These are phyloP conservation scores for Neophaeococcomyces mojaviensis DNA, from an alignment of 2,329 filamentous ascomycete genomes.

Conservation along the genomic window DNA sequence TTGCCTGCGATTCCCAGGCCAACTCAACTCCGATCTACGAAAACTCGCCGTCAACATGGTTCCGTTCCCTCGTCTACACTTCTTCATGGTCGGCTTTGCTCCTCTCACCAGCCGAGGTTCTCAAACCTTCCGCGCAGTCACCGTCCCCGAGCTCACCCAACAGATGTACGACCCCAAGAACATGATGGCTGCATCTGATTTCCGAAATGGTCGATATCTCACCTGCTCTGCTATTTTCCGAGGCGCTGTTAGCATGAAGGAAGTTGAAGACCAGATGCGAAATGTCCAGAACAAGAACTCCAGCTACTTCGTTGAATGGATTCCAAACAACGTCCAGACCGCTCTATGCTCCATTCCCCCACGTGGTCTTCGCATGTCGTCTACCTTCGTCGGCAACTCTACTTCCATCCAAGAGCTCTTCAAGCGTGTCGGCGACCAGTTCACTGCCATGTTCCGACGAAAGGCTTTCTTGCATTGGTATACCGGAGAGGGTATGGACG, in stretches of 20 bases:
- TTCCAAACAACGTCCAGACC: slow-evolving; percentile 99
- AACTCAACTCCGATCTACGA: slow-evolving; percentile 99
- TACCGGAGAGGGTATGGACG: slow-evolving; percentile 99
- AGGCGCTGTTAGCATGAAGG: slow-evolving; percentile 99
- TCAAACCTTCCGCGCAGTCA: slow-evolving; percentile 93
- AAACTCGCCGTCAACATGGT: slow-evolving; percentile 99
- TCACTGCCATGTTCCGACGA: slow-evolving; percentile 99
- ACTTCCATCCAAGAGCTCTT: slow-evolving; percentile 99
- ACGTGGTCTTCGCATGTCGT: slow-evolving; percentile 96
- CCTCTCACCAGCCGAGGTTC: slow-evolving; percentile 89
- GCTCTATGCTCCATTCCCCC: slow-evolving; percentile 98
- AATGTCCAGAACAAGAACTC: slow-evolving; percentile 99
- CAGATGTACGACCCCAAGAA: slow-evolving; percentile 99
- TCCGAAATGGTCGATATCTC: slow-evolving; percentile 98
- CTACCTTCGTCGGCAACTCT: slow-evolving; percentile 98
- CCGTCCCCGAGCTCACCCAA: slow-evolving; percentile 96
- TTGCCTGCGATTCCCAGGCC: slow-evolving; percentile 96
- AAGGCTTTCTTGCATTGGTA: slow-evolving; percentile 99
- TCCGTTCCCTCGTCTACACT: slow-evolving; percentile 99
- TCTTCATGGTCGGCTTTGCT: slow-evolving; percentile 99
- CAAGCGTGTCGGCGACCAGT: slow-evolving; percentile 99
- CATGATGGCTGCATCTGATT: slow-evolving; percentile 99
- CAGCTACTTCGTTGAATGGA: slow-evolving; percentile 99
- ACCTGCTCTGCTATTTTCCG: slow-evolving; percentile 99
- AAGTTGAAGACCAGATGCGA: slow-evolving; percentile 99